phyloP scores from a whole-genome alignment of 2,329 filamentous ascomycete genomes.

The Ascochyta clinopodiicola region DNA sequence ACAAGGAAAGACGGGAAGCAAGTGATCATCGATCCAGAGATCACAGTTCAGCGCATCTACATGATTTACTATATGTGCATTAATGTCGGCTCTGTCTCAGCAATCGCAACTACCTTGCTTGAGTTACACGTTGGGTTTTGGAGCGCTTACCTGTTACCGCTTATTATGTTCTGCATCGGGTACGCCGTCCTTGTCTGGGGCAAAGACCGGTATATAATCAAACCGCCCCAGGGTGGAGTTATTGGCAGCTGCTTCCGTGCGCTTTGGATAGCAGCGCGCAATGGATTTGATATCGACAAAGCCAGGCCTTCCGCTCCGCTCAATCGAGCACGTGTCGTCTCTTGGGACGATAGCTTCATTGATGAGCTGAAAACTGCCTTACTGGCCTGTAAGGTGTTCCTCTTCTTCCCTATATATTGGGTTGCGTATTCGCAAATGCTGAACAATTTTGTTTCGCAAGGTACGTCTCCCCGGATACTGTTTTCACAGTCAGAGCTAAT shows the following conservation, averaged over 20 bases:
- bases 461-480: constrained; percentile 19
- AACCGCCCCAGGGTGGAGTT: constrained; percentile 47
- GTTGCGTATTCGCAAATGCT: constrained; percentile 54
- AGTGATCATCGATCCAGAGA: constrained; percentile 54
- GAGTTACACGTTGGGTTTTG: constrained; percentile 74
- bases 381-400: constrained; percentile 72
- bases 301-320: constrained; percentile 65
- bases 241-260: constrained; percentile 61
- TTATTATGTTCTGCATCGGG: constrained; percentile 70
- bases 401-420: constrained; percentile 58
- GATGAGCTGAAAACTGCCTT: constrained; percentile 73
- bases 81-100: constrained; percentile 73
- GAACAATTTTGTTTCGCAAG: constrained; percentile 57
- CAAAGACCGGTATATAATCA: constrained; percentile 45
- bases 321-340: constrained; percentile 49
- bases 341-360: constrained; percentile 74
- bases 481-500: background rate
- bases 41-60: constrained; percentile 56
- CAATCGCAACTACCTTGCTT: constrained; percentile 73
- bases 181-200: constrained; percentile 57
- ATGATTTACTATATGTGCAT: constrained; percentile 76
- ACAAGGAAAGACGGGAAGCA: constrained; percentile 47
- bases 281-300: constrained; percentile 61
- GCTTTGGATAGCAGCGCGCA: constrained; percentile 62
- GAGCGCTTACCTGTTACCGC: constrained; percentile 69